Evolutionary conservation across 2,329 filamentous ascomycete species (phyloP).

Genomic region (Aspergillus neoniger): DNA sequence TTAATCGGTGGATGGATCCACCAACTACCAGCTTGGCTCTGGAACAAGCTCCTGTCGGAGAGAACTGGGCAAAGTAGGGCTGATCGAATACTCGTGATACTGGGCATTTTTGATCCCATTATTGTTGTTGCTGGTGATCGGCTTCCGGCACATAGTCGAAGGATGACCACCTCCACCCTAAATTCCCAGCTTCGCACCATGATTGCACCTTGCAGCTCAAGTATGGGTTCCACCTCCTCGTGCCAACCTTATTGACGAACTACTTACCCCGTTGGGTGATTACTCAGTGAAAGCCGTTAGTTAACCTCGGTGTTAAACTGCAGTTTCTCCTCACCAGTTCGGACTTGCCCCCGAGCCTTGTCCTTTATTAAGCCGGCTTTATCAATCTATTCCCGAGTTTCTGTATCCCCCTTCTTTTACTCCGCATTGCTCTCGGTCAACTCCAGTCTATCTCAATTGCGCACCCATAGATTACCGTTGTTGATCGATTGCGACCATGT

Average conservation of each 20-base stretch:
- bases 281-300: background rate
- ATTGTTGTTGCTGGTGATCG: background rate
- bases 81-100: background rate
- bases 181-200: too few species aligned
- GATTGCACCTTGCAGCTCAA: background rate
- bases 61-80: background rate
- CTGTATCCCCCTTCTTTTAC: background rate
- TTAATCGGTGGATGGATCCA: background rate
- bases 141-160: background rate
- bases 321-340: background rate
- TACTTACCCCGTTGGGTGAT: background rate
- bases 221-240: too few species aligned
- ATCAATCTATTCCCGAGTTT: background rate
- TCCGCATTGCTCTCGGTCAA: background rate
- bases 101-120: background rate
- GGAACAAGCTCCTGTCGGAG: background rate
- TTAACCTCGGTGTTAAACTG: constrained; percentile 3
- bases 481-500: constrained; percentile 8
- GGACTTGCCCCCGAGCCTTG: constrained; percentile 3
- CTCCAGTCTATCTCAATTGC: background rate
- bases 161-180: background rate
- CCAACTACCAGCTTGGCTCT: background rate
- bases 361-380: background rate
- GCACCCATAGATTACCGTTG: background rate
- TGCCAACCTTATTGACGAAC: background rate